These are phyloP conservation scores for Quercus bicolor DNA, from an alignment of 306 rosid species.

Conservation along the genomic window DNA sequence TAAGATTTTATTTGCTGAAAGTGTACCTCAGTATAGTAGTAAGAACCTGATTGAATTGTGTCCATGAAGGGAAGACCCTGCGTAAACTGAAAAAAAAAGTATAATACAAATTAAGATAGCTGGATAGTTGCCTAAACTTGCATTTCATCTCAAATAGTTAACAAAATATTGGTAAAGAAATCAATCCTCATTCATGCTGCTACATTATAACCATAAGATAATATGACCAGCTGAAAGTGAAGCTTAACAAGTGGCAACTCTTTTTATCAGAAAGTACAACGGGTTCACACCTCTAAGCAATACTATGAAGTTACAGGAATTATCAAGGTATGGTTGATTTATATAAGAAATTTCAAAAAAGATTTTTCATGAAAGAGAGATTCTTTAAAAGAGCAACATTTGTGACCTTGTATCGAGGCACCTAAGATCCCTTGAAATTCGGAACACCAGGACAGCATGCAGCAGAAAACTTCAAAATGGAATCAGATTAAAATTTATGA, in stretches of 20 bases:
- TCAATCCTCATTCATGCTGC: background rate
- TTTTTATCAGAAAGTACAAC: background rate
- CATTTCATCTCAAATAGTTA: background rate
- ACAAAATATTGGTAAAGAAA: background rate
- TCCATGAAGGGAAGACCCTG: conserved; percentile 36
- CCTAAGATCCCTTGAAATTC: background rate
- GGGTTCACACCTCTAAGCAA: background rate
- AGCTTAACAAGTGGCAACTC: background rate
- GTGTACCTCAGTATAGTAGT: conserved; percentile 45
- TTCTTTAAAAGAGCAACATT: background rate
- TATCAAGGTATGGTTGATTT: background rate
- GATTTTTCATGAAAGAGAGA: background rate
- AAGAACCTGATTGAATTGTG: conserved; percentile 40
- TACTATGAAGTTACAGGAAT: background rate
- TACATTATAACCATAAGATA: background rate
- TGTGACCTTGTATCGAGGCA: background rate
- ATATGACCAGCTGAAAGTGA: background rate
- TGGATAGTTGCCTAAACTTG: background rate
- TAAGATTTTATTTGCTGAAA: background rate
- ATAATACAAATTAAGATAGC: conserved; percentile 13
- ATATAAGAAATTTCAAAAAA: background rate
- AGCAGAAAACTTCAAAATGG: background rate
- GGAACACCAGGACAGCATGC: background rate
- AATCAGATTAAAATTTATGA: background rate
- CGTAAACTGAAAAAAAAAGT: conserved; percentile 36